Evolutionary conservation across 345 rosid genomes (phyloP), one percentile per base, ranked within the genome.

Genomic region (Mallotus nudiflorus): DNA sequence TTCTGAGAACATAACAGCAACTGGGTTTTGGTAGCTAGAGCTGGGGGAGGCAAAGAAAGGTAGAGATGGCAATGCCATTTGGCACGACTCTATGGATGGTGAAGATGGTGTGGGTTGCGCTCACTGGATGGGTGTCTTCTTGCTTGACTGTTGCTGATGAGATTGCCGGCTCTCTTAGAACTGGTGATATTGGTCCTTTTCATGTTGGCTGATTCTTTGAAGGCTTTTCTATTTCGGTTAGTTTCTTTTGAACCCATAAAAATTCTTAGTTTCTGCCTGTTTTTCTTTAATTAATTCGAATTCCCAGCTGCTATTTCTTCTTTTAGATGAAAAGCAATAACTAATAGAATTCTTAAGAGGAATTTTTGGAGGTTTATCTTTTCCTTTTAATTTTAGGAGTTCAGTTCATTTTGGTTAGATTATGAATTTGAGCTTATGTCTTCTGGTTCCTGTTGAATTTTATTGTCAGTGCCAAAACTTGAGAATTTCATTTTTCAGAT

Each of bases 71-170:
- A 66, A 62, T 91, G 87, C 86, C 90, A 33, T 82, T 78, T 88
- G 81, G 72, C 24, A 59, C 83, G 80, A 75, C 91, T 46, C 48
- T 86, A 31, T 86, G 87, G 92, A 62, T 88, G 83, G 85, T 85
- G 55, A 85, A 67, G 77, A 66, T 86, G 85, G 96, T 90, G 24
- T 86, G 89, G 96, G 10, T 83, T 24, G 87, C 88, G 37, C 81
- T 95, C 1, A 71, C 67, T 7, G 91, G 97, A n/a, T 92, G 93
- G 89, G 81, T 90, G 29, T 86, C 85, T 74, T 87, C 97, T 24
- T 90, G 97, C 71, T 77, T 95, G 70, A 71, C 88, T 31, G 88
- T 95, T 33, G 97, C 97, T 69, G 97, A 92, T 72, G 99, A 92
- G 69, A 63, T 95, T 65, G 97, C 97, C 62, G 44, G 64, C 75